Evolutionary conservation across 176 grass and related monocot genomes (phyloP), one percentile per base, ranked within the genome.

Genomic region (Hyparrhenia diplandra): DNA sequence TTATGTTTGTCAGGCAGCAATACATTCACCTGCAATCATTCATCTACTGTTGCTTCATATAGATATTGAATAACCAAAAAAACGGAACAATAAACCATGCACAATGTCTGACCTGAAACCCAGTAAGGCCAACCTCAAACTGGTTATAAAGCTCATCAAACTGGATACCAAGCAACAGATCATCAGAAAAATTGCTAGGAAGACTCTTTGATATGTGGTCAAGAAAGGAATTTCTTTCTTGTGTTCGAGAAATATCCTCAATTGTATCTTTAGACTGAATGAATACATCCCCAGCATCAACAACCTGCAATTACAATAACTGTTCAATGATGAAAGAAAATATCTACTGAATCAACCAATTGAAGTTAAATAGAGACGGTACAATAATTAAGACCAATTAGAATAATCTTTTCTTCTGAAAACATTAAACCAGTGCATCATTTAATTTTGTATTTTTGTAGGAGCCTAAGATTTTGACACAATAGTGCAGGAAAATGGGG

Each of bases 111-210:
- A 98, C 95, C 95, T 98, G 76, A 67, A 88, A 86, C 43, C 83
- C 86, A 47, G 71, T 82, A 67, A 98, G 62, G 76, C 70, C 69
- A 94, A 98, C 71, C 70, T 93, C 90, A 88, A 98, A 92, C 76
- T 91, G 54, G 45, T 93, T 91, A 88, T 98, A 98, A 55, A 98
- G 75, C 69, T 91, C 84, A 76, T 81, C 81, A 71, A 89, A 81
- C 83, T 88, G 84, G 66, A 88, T 72, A 55, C 74, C 82, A 75
- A 31, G 70, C 36, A 89, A 54, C 35, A 81, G 63, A 28, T 86
- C 69, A 46, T 86, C 78, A 46, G 67, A 57, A 46, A 72, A 63
- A 84, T 64, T 27, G 57, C 12, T 64, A 54, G 67, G 41, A 64
- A 64, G 52, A 46, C 42, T 57, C 68, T 80, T 64, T 12, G 61